Conservation (phyloP, 2,329 filamentous ascomycete species). For the Sclerotiophoma versabilis region DNA sequence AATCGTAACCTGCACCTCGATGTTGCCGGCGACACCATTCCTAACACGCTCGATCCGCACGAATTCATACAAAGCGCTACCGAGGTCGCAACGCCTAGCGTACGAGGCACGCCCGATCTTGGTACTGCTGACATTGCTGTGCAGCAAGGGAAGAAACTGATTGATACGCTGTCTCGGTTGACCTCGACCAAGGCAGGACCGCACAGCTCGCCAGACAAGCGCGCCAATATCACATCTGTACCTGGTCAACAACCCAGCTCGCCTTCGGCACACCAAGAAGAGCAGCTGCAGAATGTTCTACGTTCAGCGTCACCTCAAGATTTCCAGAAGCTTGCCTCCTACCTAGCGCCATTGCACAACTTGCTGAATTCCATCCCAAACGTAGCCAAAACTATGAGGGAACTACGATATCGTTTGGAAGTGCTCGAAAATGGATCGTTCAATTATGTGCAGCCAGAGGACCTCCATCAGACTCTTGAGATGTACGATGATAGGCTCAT, state of each 20-base stretch:
- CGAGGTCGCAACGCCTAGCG: conserved; percentile 57
- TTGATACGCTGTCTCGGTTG: conserved; percentile 39
- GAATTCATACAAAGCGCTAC: conserved; percentile 55
- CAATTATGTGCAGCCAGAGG: conserved; percentile 69
- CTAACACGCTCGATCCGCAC: conserved; percentile 48
- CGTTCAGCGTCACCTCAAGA: conserved; percentile 42
- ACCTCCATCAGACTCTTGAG: conserved; percentile 73
- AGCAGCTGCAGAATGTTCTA: conserved; percentile 41
- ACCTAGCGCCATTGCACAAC: conserved; percentile 46
- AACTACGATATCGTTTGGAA: conserved; percentile 71
- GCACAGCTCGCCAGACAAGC: conserved; percentile 20
- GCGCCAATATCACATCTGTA: conserved; percentile 27
- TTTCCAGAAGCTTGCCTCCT: conserved; percentile 45
- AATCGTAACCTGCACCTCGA: conserved; percentile 44
- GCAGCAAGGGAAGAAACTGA: conserved; percentile 44
- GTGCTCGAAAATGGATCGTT: conserved; percentile 75
- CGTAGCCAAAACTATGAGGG: conserved; percentile 59
- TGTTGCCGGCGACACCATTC: conserved; percentile 44
- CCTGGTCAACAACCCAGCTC: conserved; percentile 33
- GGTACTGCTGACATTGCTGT: conserved; percentile 43
- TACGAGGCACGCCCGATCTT: conserved; percentile 52
- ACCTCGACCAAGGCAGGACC: conserved; percentile 33
- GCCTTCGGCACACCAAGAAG: conserved; percentile 33
- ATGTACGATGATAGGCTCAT: conserved; percentile 70
- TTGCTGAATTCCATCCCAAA: conserved; percentile 49